Percentiles rank a stretch among this genome's conserved stretches.
Evolutionary conservation across 805 yeast species (phyloP).

Genomic region (Dipodascus albidus): DNA sequence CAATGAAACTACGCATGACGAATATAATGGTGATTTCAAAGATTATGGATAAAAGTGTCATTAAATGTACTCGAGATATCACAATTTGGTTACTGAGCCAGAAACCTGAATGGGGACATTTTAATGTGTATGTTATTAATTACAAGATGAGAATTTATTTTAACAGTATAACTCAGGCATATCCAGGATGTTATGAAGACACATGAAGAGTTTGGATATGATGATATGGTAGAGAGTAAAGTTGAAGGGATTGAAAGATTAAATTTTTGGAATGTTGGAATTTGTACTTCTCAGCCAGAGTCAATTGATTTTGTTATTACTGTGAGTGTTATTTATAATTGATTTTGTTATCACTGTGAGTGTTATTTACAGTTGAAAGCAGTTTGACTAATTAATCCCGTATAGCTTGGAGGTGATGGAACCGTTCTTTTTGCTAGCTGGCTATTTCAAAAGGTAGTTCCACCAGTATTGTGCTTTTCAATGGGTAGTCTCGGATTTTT

Average conservation of each 20-base stretch:
- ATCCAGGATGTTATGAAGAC: conserved; percentile 60
- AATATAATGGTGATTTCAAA: conserved; percentile 19
- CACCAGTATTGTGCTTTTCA: conserved; percentile 83
- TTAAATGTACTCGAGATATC: conserved; percentile 15
- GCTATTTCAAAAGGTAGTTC: conserved; percentile 72
- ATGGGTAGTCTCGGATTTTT: conserved; percentile 89
- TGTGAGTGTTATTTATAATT: conserved; percentile 10
- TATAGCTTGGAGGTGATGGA: conserved; percentile 84
- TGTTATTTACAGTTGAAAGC: too few species aligned
- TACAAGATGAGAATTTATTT: conserved; percentile 43
- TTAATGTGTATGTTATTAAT: conserved; percentile 55
- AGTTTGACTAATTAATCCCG: conserved; percentile 42
- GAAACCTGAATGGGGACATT: conserved; percentile 18
- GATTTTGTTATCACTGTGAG: too few species aligned
- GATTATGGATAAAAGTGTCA: conserved; percentile 14
- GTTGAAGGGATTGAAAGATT: conserved; percentile 35
- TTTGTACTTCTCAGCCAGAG: conserved; percentile 34
- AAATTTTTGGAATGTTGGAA: conserved; percentile 58
- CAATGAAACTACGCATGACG: conserved; percentile 15
- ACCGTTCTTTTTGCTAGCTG: conserved; percentile 85
- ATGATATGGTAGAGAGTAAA: conserved; percentile 36
- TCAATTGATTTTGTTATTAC: conserved; percentile 71
- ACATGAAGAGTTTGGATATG: conserved; percentile 53
- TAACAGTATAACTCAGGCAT: conserved; percentile 27
- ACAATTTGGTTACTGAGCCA: conserved; percentile 16